Percentiles rank a stretch among this genome's conserved stretches.
Evolutionary conservation across 257 asterid genomes (phyloP).

Genomic region (Prunella vulgaris): DNA sequence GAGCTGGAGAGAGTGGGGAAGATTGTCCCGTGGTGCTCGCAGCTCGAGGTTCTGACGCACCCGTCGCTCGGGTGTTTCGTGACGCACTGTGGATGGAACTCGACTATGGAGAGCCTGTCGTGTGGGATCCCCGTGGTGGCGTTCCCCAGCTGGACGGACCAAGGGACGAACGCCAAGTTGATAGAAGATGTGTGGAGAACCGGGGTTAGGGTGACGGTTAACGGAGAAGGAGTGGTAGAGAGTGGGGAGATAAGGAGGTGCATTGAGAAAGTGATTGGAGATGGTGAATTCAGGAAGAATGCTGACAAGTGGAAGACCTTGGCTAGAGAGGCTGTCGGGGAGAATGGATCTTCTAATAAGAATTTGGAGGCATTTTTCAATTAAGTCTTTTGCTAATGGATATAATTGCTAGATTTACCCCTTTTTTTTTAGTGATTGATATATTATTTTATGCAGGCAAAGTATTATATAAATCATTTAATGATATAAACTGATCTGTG

Average conservation of each 20-base stretch:
- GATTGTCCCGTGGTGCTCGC: constrained; percentile 59
- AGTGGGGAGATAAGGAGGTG: constrained; percentile 47
- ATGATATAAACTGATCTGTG: too few species aligned
- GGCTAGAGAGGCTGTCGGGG: constrained; percentile 38
- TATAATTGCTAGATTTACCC: too few species aligned
- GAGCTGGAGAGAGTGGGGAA: constrained; percentile 34
- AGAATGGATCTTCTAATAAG: constrained; percentile 40
- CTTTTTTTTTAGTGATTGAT: too few species aligned
- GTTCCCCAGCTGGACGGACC: constrained; percentile 47
- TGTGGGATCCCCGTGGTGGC: constrained; percentile 48
- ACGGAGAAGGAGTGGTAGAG: constrained; percentile 30
- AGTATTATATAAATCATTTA: too few species aligned
- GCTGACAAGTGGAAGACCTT: constrained; percentile 30
- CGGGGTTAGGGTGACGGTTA: constrained; percentile 36
- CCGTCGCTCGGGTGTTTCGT: constrained; percentile 52
- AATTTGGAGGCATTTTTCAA: constrained; percentile 30
- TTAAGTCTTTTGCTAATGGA: not conserved
- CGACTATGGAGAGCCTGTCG: constrained; percentile 45
- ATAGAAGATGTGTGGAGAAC: constrained; percentile 48
- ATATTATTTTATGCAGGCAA: too few species aligned
- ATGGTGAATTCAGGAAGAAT: constrained; percentile 31
- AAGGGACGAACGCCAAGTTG: constrained; percentile 52
- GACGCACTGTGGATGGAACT: constrained; percentile 69
- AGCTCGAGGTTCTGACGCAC: constrained; percentile 48
- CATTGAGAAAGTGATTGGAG: constrained; percentile 43